These are phyloP conservation scores for Candida nemodendra DNA, from an alignment of 805 yeast genomes.

Conservation along the genomic window DNA sequence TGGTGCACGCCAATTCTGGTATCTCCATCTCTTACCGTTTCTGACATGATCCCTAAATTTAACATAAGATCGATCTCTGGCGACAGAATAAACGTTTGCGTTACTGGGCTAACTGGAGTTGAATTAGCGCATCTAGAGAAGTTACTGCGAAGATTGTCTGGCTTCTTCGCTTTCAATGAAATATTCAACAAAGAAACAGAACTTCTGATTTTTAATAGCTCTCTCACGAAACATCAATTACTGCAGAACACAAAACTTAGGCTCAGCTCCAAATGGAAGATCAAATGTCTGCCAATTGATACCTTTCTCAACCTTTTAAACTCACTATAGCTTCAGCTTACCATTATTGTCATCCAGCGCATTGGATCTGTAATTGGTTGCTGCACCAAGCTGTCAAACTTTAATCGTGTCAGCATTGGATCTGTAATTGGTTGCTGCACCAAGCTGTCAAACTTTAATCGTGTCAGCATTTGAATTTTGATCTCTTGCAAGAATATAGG, in stretches of 20 bases:
- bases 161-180: constrained; percentile 46
- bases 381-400: too few species aligned
- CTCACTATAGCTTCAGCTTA: constrained; percentile 1
- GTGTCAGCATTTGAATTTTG: too few species aligned
- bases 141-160: constrained; percentile 48
- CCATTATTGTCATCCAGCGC: too few species aligned
- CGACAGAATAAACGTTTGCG: constrained; percentile 16
- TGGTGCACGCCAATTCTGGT: constrained; percentile 27
- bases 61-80: not conserved
- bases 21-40: constrained; percentile 1
- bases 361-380: too few species aligned
- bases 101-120: constrained; percentile 33
- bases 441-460: too few species aligned
- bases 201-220: constrained; percentile 48
- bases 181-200: constrained; percentile 52
- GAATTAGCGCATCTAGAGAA: constrained; percentile 37
- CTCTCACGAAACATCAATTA: constrained; percentile 8
- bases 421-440: too few species aligned
- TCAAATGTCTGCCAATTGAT: constrained; percentile 13
- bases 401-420: too few species aligned
- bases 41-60: not conserved
- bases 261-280: constrained; percentile 26
- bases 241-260: constrained; percentile 22
- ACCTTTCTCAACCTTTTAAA: constrained; percentile 10
- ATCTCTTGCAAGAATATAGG: too few species aligned